Percentiles rank a stretch among this genome's conserved stretches.
Conservation (phyloP, 331 rosid genomes). For the Spiraea crenata region DNA sequence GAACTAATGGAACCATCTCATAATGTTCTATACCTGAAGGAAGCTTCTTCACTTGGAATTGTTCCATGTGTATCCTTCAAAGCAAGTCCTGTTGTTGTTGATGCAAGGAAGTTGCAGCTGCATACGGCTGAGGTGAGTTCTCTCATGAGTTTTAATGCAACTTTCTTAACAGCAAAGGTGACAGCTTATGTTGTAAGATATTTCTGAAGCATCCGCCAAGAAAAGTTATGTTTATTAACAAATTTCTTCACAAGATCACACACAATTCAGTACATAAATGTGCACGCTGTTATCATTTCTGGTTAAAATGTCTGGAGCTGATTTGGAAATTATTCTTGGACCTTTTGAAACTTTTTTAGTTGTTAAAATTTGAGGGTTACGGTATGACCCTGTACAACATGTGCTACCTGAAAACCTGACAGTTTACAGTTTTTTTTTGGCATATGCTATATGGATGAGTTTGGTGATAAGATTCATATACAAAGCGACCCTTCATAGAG, state of each 20-base stretch:
- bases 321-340: not conserved
- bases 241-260: too few relatives aligned
- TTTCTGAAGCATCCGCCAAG: slow-evolving; percentile 11
- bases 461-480: too few relatives aligned
- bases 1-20: slow-evolving; percentile 28
- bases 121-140: slow-evolving; percentile 78
- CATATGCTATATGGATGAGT: too few relatives aligned
- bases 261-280: too few relatives aligned
- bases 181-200: slow-evolving; percentile 23
- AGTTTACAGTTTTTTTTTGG: too few relatives aligned
- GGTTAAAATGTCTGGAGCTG: too few relatives aligned
- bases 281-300: too few relatives aligned
- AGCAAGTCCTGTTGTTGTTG: slow-evolving; percentile 63
- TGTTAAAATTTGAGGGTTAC: too few relatives aligned
- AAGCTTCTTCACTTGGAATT: slow-evolving; percentile 89
- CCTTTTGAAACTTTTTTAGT: not conserved
- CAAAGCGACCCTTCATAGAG: too few relatives aligned
- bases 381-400: too few relatives aligned
- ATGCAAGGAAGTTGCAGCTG: slow-evolving; percentile 58
- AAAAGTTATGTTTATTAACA: not conserved
- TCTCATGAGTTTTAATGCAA: slow-evolving; percentile 15
- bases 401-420: too few relatives aligned
- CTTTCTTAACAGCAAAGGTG: slow-evolving; percentile 6
- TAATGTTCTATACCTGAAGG: slow-evolving; percentile 48
- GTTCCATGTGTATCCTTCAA: slow-evolving; percentile 76